Base-by-base conservation (phyloP, 208 protist genomes). In the Eutreptiella sp. region DNA sequence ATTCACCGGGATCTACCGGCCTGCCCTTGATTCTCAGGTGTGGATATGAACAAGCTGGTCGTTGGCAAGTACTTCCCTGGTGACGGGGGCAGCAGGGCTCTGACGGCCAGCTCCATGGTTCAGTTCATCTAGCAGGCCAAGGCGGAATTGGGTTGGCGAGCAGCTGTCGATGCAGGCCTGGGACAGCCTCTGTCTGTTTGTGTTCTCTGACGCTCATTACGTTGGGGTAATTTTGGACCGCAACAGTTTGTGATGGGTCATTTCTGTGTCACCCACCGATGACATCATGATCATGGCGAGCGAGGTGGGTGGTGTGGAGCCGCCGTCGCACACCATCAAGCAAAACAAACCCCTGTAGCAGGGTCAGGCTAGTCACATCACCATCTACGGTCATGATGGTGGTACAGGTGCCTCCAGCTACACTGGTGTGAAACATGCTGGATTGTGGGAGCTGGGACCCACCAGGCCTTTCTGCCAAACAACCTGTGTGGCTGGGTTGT, bases 371-470 rank as follows among this genome's bases (percentile, higher is more conserved):
- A 84, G 90, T 47, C 80, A 88, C 47, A 90, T 91, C 59, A 59
- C 78, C 19, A 85, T 91, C 38, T 83, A 70, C 0, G 85, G 85
- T 38, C 80, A 90, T 62, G 84, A 90, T 38, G 85, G 85, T 33
- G 85, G 85, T 43, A 91, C 85, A 3, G 85, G 85, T 33, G 85
- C 85, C 4, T 71, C 79, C 19, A 53, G 61, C 16, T 87, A 77
- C 74, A 89, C 85, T 1, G 76, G 78, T 21, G 86, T 91, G 68
- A 91, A 91, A 69, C 71, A 85, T 47, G 83, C 85, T 2, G 85
- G 85, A 28, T 45, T 81, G 34, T 91, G 83, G 84, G 85, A 91
- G 61, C 64, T 91, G 5, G 85, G 70, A 78, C 76, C 19, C 85
- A 91, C 52, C 80, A 84, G 46, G 79, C 75, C 21, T 71, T 91